Base-by-base conservation (phyloP, 805 yeast species). In the Suhomyces sp. region DNA sequence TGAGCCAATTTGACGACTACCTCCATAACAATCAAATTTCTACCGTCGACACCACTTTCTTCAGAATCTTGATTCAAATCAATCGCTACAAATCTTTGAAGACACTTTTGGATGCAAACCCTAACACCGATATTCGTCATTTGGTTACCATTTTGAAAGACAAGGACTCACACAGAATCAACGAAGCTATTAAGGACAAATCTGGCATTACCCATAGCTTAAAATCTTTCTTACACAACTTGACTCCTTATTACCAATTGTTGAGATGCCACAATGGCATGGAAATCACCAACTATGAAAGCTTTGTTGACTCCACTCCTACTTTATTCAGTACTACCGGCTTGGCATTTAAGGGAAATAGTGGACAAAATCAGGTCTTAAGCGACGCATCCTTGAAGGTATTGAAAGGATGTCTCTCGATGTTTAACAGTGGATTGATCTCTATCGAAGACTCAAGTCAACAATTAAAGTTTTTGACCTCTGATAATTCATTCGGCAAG, bases 81-180 rank as follows among this genome's bases (percentile, higher is more conserved):
- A 58, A 62, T 38, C 57, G 68, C 22, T 67, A 66, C 54, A 61
- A 60, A 36, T 50, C 54, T 15, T 61, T 69, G 54, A 58, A 57
- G 31, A 29, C 17, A 2, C 58, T 67, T 33, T 56, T 70, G 26
- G 60, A 57, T 24, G 19, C 50, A 8, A 42, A 54, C 19, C 55
- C 59, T 2, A 51, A 52, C 15, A 49, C 57, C 9, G 40, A 50
- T 7, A 46, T 57, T 10, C 48, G 46, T 26, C 50, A 48, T 29
- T 49, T 60, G 47, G 26, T 49, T 19, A 47, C 49, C 38, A 50
- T 62, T 7, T 45, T 57, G 12, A 35, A 48, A 15, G 56, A 58
- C 42, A 48, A 50, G 6, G 57, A 56, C 36, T 42, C 48, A 10
- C 33, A 42, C 2, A 24, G 24, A 8, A 52, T 59, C 27, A 51